Percentiles rank a stretch among this genome's conserved stretches.
phyloP scores from a whole-genome alignment of 139 green algal species.

The Volvox africanus region DNA sequence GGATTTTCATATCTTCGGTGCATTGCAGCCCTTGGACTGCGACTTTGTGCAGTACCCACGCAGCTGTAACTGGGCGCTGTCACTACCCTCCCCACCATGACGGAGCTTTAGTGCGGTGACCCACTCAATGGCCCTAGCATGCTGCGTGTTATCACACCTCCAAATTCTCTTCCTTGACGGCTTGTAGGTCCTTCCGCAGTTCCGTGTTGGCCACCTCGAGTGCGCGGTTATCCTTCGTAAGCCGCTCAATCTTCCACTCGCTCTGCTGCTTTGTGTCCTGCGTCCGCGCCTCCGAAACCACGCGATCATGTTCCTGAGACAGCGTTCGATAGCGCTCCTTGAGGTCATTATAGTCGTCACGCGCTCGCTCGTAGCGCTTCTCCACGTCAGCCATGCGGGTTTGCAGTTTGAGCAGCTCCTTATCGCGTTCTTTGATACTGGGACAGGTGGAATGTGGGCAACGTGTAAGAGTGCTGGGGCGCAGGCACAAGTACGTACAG shows the following conservation, averaged over 20 bases:
- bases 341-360: slow-evolving; percentile 54
- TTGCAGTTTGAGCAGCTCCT: slow-evolving; percentile 29
- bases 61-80: no score
- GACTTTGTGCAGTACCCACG: no score
- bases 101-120: no score
- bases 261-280: slow-evolving; percentile 68
- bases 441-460: no score
- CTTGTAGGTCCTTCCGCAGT: slow-evolving; percentile 60
- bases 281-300: slow-evolving; percentile 21
- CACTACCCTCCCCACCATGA: no score
- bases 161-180: slow-evolving; percentile 71
- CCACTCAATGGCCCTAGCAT: no score
- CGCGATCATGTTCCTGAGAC: slow-evolving; percentile 29
- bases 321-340: slow-evolving; percentile 45
- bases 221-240: slow-evolving; percentile 67
- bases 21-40: no score
- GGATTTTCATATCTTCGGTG: no score
- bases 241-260: slow-evolving; percentile 75
- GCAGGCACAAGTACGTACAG: no score
- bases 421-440: slow-evolving; percentile 34
- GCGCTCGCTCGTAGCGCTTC: slow-evolving; percentile 30
- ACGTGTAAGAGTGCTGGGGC: no score
- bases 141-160: slow-evolving; percentile 56
- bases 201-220: slow-evolving; percentile 70
- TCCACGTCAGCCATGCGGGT: slow-evolving; percentile 47